Conservation (phyloP, 208 protist species). For the Herpetomonas samuelpessoai region DNA sequence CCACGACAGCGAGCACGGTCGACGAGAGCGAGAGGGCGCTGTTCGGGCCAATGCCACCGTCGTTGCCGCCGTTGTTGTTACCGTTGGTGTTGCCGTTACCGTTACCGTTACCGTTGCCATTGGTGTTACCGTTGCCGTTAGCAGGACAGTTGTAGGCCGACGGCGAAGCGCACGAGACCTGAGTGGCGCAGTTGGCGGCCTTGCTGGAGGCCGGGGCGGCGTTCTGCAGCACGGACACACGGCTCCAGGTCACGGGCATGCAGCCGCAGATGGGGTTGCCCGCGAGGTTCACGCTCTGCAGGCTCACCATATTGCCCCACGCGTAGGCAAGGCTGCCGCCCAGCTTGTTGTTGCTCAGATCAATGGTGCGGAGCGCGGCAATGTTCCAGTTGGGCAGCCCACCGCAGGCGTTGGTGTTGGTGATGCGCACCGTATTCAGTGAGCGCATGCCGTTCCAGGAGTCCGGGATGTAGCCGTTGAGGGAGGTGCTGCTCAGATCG, state of each 20-base stretch:
- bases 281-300: conserved; percentile 16
- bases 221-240: conserved; percentile 12
- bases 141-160: background rate
- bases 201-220: conserved; percentile 12
- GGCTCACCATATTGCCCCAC: conserved; percentile 11
- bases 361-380: background rate
- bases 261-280: conserved; percentile 14
- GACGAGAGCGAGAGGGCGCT: background rate
- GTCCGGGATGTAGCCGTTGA: conserved; percentile 8
- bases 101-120: background rate
- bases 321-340: conserved; percentile 9
- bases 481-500: conserved; percentile 18
- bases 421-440: conserved; percentile 5
- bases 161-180: background rate
- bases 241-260: background rate
- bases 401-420: conserved; percentile 3
- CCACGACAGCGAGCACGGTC: background rate
- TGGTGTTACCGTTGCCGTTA: background rate
- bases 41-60: background rate
- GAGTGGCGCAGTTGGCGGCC: background rate
- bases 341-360: conserved; percentile 17
- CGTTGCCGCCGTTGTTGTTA: background rate
- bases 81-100: background rate
- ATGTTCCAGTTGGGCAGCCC: conserved; percentile 17
- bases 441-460: conserved; percentile 17